Evolutionary conservation across 176 grass and related monocot species (phyloP).

Genomic region (Zoysia japonica): DNA sequence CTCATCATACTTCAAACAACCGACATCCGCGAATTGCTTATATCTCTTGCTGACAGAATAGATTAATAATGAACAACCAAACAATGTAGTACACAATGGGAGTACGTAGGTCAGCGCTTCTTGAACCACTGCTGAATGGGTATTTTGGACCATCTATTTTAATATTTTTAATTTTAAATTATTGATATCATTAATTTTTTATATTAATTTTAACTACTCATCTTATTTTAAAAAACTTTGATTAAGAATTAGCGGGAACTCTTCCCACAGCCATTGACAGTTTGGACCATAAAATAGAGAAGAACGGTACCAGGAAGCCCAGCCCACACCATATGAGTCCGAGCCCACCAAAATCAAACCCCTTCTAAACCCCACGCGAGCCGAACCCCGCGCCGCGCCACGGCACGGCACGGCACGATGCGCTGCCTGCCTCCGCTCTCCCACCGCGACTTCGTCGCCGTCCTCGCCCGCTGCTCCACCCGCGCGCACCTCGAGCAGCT

Average conservation of each 20-base stretch:
- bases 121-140: too few species aligned
- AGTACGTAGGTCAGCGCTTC: too few species aligned
- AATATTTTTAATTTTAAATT: too few species aligned
- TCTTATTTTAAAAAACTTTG: too few species aligned
- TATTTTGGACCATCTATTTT: too few species aligned
- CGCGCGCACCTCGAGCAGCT: slow-evolving; percentile 69
- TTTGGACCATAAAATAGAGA: background rate
- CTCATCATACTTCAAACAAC: too few species aligned
- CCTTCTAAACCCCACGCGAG: background rate
- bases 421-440: slow-evolving; percentile 36
- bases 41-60: too few species aligned
- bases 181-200: too few species aligned
- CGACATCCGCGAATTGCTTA: too few species aligned
- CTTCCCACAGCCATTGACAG: background rate
- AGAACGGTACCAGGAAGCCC: background rate
- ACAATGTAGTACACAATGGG: too few species aligned
- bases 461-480: slow-evolving; percentile 57
- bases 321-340: background rate
- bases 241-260: background rate
- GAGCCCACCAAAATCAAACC: background rate
- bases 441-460: slow-evolving; percentile 53
- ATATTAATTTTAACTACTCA: too few species aligned
- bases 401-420: slow-evolving; percentile 29
- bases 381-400: slow-evolving; percentile 6
- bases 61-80: too few species aligned